Percentiles rank a stretch among this genome's conserved stretches.
These are phyloP conservation scores for Begonia loranthoides DNA, from an alignment of 306 rosid genomes.

Conservation along the genomic window DNA sequence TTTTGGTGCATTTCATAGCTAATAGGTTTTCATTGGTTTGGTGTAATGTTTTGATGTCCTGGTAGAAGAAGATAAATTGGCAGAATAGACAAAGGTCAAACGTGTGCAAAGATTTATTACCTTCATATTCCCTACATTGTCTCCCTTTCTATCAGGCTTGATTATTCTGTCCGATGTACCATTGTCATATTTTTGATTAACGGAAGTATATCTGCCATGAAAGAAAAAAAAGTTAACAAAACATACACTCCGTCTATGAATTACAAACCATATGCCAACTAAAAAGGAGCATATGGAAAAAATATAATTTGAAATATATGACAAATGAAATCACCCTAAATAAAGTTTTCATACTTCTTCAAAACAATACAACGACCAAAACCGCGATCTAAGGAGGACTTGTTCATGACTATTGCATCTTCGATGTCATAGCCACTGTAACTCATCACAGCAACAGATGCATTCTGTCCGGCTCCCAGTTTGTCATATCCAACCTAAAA, in stretches of 20 bases:
- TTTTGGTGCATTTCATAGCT: too few species aligned
- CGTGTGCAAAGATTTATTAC: conserved; percentile 16
- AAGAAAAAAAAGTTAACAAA: too few species aligned
- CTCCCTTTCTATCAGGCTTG: conserved; percentile 43
- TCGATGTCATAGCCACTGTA: conserved; percentile 98
- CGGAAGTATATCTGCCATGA: conserved; percentile 30
- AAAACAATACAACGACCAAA: conserved; percentile 96
- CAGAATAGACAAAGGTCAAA: too few species aligned
- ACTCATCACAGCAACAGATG: conserved; percentile 98
- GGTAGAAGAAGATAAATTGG: too few species aligned
- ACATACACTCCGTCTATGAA: too few species aligned
- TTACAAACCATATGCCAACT: too few species aligned
- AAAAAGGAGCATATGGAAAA: too few species aligned
- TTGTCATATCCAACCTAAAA: conserved; percentile 91
- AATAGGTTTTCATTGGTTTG: too few species aligned
- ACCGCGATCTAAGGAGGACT: conserved; percentile 95
- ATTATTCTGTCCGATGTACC: conserved; percentile 52
- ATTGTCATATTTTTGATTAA: conserved; percentile 49
- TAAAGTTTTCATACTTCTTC: conserved; percentile 40
- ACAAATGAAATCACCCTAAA: conserved; percentile 10
- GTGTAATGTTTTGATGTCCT: too few species aligned
- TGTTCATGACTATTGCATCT: conserved; percentile 98
- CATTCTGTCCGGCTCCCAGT: conserved; percentile 98
- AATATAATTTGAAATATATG: too few species aligned
- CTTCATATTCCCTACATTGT: conserved; percentile 39